Evolutionary conservation across 768 basidiomycete genomes (phyloP), one percentile per base, ranked within the genome.

Genomic region (Phylloporus sp.): DNA sequence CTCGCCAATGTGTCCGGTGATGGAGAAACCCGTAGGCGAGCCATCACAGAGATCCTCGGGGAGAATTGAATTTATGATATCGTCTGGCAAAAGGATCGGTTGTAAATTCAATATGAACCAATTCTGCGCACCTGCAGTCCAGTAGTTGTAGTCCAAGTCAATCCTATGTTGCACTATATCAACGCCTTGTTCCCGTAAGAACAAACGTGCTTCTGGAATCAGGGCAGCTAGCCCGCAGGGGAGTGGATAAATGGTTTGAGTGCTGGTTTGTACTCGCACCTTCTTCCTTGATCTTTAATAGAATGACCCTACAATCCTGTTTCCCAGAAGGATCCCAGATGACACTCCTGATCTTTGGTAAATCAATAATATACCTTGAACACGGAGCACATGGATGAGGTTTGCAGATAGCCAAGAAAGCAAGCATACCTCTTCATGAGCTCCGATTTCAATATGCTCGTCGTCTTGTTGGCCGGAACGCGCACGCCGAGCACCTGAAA

Each of bases 1-100:
- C 79, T 44, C 56, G 88, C 93, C 94, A 41, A 99, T 82, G 65
- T 99, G 96, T 0, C 95, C 95, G 1, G 82, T 88, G 43, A 80
- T 76, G 8, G 94, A 84, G 69, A 93, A 98, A 1, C 91, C 88
- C 0, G 81, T 80, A 0, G 96, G 96, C 0, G 89, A 81, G 15
- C 84, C 86, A 34, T 86, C 82, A 18, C 79, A 73, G 6, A 94
- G 72, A 23, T 83, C 76, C 53, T 87, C 78, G 0, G 95, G 96
- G 9, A 99, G 73, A 41, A 93, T 76, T 10, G 84, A 77, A 36
- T 84, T 78, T 15, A 99, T 69, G 26, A 97, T 83, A 37, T 97
- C 90, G 61, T 89, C 92, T 94, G 43, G 28, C 52, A 35, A 1
- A 24, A 48, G 32, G 29, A 51, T 53, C 9, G 9, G 28, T 43